These are phyloP conservation scores for Carpinus viminea DNA, from an alignment of 306 rosid genomes.

Conservation along the genomic window DNA sequence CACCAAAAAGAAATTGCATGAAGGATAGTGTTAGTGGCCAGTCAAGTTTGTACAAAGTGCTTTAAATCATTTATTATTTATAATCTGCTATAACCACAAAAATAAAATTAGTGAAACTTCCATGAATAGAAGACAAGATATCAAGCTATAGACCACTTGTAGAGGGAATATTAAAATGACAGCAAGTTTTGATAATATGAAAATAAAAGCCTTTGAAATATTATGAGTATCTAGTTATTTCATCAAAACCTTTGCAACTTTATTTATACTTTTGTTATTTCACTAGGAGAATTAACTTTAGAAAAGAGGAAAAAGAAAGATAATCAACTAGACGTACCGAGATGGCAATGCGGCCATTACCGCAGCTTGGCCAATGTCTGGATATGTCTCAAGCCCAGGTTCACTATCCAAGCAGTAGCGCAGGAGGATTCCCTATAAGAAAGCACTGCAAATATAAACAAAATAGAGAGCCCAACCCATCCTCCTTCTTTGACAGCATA, in stretches of 20 bases:
- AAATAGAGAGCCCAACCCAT: slow-evolving; percentile 73
- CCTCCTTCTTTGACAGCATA: slow-evolving; percentile 89
- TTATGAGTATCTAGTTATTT: not conserved
- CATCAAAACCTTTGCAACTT: not conserved
- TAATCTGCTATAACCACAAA: too few relatives aligned
- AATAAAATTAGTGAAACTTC: not conserved
- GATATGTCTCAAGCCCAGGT: slow-evolving; percentile 95
- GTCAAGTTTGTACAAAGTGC: too few relatives aligned
- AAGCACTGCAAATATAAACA: slow-evolving; percentile 69
- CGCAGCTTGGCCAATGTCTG: slow-evolving; percentile 99
- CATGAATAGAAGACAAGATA: not conserved
- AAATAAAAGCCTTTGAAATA: not conserved
- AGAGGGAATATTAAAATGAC: too few relatives aligned
- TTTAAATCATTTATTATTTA: too few relatives aligned
- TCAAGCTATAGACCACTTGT: too few relatives aligned
- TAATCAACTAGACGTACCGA: slow-evolving; percentile 55
- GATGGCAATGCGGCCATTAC: slow-evolving; percentile 75
- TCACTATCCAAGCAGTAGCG: slow-evolving; percentile 86
- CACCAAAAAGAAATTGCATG: slow-evolving; percentile 34
- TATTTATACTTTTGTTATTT: not conserved
- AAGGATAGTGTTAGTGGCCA: not conserved
- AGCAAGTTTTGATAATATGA: too few relatives aligned
- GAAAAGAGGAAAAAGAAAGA: not conserved
- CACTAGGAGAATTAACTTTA: not conserved
- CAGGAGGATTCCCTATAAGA: slow-evolving; percentile 87